Base-by-base conservation (phyloP, 2,329 filamentous ascomycete genomes). In the Fusarium abutilonis region DNA sequence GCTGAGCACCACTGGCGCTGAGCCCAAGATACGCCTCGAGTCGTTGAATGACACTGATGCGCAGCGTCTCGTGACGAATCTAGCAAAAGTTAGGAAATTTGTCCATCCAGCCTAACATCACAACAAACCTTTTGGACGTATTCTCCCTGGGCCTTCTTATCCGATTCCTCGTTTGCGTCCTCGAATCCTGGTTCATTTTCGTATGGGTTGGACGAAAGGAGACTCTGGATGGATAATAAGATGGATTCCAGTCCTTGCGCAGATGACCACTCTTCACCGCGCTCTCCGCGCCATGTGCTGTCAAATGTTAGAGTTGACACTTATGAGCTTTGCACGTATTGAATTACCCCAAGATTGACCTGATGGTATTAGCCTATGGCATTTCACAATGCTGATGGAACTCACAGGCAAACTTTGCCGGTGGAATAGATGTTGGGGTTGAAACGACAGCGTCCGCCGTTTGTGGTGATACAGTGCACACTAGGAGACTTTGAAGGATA, bases 111-210 rank as follows among this genome's bases (percentile, higher is more conserved):
- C 7, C n/a, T 44, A 56, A 34, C 15, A 9, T 36, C 15, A 28
- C 17, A 9, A 17, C 50, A 39, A 74, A 91, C 91, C 85, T 97
- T 97, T 45, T 88, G 86, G 11, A 90, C 83, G 70, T 97, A 97
- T 9, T 86, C 82, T 60, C 85, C 83, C 75, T 93, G 91, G 56
- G 88, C 83, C 75, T 88, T 86, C 76, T 91, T 89, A 74, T 96
- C 92, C 4, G 82, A 78, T 1, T 82, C 77, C 9, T 85, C 82
- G 41, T 89, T 89, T 11, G 88, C 85, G 57, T 90, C 84, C 74
- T 98, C 94, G 68, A 92, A 97, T 6, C 95, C 95, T 2, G 95
- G 95, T 74, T 99, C 95, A 70, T 98, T 97, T 73, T 95, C 92
- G 76, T 97, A 98, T 0, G 94, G 95, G 69, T 97, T 97, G 26